Base-by-base conservation (phyloP, 352 stramenopile genomes). In the Globisporangium polare region DNA sequence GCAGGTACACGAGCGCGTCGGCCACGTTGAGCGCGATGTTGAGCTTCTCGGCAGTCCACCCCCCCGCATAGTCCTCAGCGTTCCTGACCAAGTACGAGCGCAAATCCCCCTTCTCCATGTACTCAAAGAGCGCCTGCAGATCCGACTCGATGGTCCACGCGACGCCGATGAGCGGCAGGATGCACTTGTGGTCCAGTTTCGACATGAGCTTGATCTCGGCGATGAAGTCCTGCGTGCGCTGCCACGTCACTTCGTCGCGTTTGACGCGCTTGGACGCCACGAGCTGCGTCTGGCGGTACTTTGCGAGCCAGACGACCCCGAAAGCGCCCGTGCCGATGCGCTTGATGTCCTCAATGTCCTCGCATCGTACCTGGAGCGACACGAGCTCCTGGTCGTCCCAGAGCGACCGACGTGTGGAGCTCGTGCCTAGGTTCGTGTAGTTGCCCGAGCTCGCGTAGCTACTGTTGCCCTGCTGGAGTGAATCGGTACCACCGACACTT, bases 161-260 rank as follows among this genome's bases (percentile, higher is more conserved):
- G 3, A 74, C 81, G 0, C 85, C 84, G 2, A 92, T 61, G 8
- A 95, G 71, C 42, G 70, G 64, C 7, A 95, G 68, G 60, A 95
- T 83, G 35, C 75, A 77, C 10, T 81, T 72, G 29, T 93, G 85
- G 17, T 87, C 68, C 3, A 94, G 68, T 27, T 64, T 60, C 0
- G 78, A 66, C 2, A 87, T 72, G 46, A 95, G 69, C 45, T 88
- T 89, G 68, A 93, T 88, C 60, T 95, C 86, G 5, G 64, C 66
- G 12, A 90, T 63, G 20, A 95, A 94, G 13, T 53, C 60, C 8
- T 77, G 65, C 0, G 67, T 83, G 13, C 68, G 64, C n/a, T 77
- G 60, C 4, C 66, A 67, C 10, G 73, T 86, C 7, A 75, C 54
- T 20, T 86, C 68, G 52, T 82, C 77, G 5, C 66, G 65, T 17